Evolutionary conservation across 2,329 filamentous ascomycete genomes (phyloP), one percentile per base, ranked within the genome.

Genomic region (Penicillium aurantiogriseum): DNA sequence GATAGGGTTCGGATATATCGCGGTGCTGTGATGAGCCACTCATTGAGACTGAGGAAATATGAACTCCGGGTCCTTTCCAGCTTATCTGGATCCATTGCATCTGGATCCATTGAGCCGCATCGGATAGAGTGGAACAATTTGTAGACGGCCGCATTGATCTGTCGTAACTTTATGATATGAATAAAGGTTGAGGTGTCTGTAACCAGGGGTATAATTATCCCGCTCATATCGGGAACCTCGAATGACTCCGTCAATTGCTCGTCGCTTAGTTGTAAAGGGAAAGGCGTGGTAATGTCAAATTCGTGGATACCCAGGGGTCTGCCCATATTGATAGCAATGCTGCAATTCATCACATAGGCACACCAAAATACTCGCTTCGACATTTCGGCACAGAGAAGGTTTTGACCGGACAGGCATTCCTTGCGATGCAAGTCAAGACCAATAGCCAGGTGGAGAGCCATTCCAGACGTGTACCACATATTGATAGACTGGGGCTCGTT

Each of bases 401-500:
- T 50, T 29, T 57, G 52, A 19, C 55, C 47, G 4, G 33, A 45
- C 2, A 66, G 39, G 27, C 62, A 54, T 25, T 69, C 65, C 1
- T 39, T 45, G 19, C 63, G 62, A 29, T 69, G 64, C 1, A 69
- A 36, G 17, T 68, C 61, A 21, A 68, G 61, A 1, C 65, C 63
- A 15, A 66, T 48, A 4, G 65, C 64, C 13, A 68, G 47, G 3
- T 63, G 58, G 0, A 70, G 57, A 15, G 65, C 61, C 6, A 69
- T 48, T 2, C 65, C 65, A 3, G 60, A 59, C 0, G 64, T 64
- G 36, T 65, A 57, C 66, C 68, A 69, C 33, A 69, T 57, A 42
- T 68, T 65, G 42, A 68, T 61, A 3, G 63, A 63, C 48, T 69
- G 65, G 0, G 68, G 67, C 36, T 69, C 67, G 35, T 66, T 66